These are phyloP conservation scores for Tetragonia tetragonoides DNA, from an alignment of 148 eudicot species.

Conservation along the genomic window DNA sequence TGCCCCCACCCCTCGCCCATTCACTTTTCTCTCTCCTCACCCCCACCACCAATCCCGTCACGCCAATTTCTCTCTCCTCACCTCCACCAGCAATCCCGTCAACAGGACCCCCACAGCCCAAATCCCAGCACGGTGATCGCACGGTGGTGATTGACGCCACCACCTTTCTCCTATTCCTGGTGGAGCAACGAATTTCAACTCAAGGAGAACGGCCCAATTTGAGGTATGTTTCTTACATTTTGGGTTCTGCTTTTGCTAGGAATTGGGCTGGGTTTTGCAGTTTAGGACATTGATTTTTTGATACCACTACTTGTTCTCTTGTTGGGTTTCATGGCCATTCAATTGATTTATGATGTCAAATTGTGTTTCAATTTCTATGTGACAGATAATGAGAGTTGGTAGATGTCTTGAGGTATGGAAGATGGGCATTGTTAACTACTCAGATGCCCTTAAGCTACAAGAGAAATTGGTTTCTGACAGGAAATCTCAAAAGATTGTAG, in stretches of 20 bases:
- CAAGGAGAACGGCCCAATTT: too few relatives aligned
- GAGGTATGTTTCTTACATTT: too few relatives aligned
- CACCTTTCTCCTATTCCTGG: too few relatives aligned
- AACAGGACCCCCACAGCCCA: too few relatives aligned
- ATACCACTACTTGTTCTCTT: not conserved
- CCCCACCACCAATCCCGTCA: too few relatives aligned
- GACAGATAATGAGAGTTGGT: conserved; percentile 53
- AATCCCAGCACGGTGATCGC: too few relatives aligned
- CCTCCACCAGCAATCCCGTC: too few relatives aligned
- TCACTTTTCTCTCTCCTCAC: too few relatives aligned
- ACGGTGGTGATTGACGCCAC: too few relatives aligned
- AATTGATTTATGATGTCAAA: not conserved
- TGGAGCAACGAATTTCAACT: too few relatives aligned
- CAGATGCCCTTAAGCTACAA: conserved; percentile 75
- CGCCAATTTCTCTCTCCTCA: too few relatives aligned
- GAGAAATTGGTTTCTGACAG: conserved; percentile 67
- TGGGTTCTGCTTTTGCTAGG: not conserved
- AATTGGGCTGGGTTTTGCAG: not conserved
- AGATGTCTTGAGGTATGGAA: conserved; percentile 72
- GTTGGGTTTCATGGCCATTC: not conserved
- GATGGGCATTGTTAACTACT: conserved; percentile 72
- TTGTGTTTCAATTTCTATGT: not conserved
- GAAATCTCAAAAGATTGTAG: conserved; percentile 48
- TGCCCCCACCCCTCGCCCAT: too few relatives aligned
- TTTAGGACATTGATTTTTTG: not conserved